Percentiles rank a stretch among this genome's conserved stretches.
These are phyloP conservation scores for Schwanniomyces pseudopolymorphus DNA, from an alignment of 805 yeast genomes.

Conservation along the genomic window DNA sequence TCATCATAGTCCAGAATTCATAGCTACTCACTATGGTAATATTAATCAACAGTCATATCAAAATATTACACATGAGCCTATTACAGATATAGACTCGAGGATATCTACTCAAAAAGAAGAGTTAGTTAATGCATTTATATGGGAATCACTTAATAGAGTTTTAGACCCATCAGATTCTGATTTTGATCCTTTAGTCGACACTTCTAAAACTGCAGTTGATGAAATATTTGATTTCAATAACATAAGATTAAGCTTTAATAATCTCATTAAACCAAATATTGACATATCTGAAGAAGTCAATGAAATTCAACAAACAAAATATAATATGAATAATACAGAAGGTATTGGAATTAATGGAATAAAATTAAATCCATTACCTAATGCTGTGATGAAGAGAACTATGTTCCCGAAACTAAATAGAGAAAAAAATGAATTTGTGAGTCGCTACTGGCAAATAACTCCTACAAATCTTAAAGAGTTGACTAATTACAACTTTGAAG, in stretches of 20 bases:
- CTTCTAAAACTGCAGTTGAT: neutral
- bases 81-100: neutral
- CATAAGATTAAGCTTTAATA: neutral
- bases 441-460: slow-evolving; percentile 11
- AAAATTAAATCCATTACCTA: slow-evolving; percentile 18
- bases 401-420: slow-evolving; percentile 12
- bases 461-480: slow-evolving; percentile 12
- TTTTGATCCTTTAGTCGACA: neutral
- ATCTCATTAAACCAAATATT: neutral
- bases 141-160: neutral
- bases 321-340: neutral
- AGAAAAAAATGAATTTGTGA: slow-evolving; percentile 13
- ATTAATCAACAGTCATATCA: neutral
- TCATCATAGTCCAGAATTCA: neutral
- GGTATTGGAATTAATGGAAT: neutral
- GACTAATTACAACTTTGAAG: slow-evolving; percentile 11
- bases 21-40: neutral
- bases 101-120: neutral
- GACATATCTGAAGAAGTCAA: neutral
- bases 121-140: neutral
- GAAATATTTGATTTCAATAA: slow-evolving; percentile 3
- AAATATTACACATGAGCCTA: neutral
- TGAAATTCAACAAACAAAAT: neutral
- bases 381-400: slow-evolving; percentile 13
- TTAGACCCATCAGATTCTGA: neutral